Conservation (phyloP, 2,329 filamentous ascomycete species). For the Alternaria tenuissima region DNA sequence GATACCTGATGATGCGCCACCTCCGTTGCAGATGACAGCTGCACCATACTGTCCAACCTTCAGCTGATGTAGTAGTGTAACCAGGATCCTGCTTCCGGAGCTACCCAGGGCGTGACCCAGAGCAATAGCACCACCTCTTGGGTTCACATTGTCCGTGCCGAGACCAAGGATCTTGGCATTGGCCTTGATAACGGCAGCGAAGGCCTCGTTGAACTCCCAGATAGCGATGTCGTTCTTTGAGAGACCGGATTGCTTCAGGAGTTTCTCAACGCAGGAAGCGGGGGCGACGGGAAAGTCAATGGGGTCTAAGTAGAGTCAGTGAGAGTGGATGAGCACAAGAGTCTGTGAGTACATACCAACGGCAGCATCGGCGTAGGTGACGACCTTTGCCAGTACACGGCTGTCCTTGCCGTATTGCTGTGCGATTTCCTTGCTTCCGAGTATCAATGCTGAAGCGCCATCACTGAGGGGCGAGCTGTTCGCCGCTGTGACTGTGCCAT, state of each 20-base stretch:
- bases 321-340: neutral
- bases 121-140: constrained; percentile 88
- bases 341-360: constrained; percentile 54
- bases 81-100: constrained; percentile 89
- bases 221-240: constrained; percentile 89
- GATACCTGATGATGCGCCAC: constrained; percentile 88
- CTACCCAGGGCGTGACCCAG: constrained; percentile 92
- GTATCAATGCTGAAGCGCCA: constrained; percentile 86
- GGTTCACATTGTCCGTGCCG: constrained; percentile 81
- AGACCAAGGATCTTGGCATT: constrained; percentile 92
- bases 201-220: constrained; percentile 99
- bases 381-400: constrained; percentile 85
- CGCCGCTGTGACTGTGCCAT: constrained; percentile 91
- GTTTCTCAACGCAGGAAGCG: constrained; percentile 88
- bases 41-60: constrained; percentile 93
- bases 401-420: constrained; percentile 79
- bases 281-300: constrained; percentile 96
- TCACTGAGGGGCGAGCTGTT: constrained; percentile 96
- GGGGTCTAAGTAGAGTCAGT: constrained; percentile 62
- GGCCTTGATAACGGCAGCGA: constrained; percentile 92
- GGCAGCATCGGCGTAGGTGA: constrained; percentile 86
- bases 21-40: constrained; percentile 96
- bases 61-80: constrained; percentile 89
- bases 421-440: constrained; percentile 82
- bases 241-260: constrained; percentile 86